phyloP scores from a whole-genome alignment of 495 filamentous ascomycete species.

The Penicillium desertorum region DNA sequence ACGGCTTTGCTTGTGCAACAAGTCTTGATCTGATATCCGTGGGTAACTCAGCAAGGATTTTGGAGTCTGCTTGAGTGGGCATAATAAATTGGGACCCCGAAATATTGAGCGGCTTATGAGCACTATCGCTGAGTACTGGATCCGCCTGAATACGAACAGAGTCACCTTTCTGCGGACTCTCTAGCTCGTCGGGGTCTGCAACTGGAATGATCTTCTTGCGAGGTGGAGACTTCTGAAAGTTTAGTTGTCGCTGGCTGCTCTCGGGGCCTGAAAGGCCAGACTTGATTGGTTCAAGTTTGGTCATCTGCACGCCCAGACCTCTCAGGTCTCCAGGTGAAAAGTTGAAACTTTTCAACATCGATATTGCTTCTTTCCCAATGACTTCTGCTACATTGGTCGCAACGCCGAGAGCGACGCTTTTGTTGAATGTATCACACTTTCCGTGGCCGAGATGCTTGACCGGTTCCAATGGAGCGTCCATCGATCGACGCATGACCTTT shows the following conservation, averaged over 20 bases:
- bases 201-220: slow-evolving; percentile 27
- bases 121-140: slow-evolving; percentile 52
- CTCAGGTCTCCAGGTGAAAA: slow-evolving; percentile 88
- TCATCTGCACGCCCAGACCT: slow-evolving; percentile 88
- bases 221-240: slow-evolving; percentile 51
- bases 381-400: slow-evolving; percentile 70
- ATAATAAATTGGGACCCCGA: slow-evolving; percentile 85
- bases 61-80: slow-evolving; percentile 73
- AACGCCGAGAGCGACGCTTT: slow-evolving; percentile 76
- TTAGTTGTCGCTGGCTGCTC: slow-evolving; percentile 63
- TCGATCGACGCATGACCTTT: slow-evolving; percentile 85
- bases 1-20: slow-evolving; percentile 48
- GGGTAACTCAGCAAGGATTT: slow-evolving; percentile 73
- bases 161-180: slow-evolving; percentile 67
- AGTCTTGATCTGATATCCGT: slow-evolving; percentile 75
- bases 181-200: slow-evolving; percentile 55
- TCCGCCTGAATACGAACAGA: slow-evolving; percentile 46
- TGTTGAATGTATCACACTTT: slow-evolving; percentile 90
- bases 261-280: slow-evolving; percentile 39
- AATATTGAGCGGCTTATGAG: slow-evolving; percentile 69
- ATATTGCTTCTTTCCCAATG: slow-evolving; percentile 76
- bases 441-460: slow-evolving; percentile 94
- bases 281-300: slow-evolving; percentile 81
- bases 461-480: slow-evolving; percentile 86
- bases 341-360: slow-evolving; percentile 75